phyloP scores from a whole-genome alignment of 1,284 basidiomycete species.

The Amylostereum chailletii region DNA sequence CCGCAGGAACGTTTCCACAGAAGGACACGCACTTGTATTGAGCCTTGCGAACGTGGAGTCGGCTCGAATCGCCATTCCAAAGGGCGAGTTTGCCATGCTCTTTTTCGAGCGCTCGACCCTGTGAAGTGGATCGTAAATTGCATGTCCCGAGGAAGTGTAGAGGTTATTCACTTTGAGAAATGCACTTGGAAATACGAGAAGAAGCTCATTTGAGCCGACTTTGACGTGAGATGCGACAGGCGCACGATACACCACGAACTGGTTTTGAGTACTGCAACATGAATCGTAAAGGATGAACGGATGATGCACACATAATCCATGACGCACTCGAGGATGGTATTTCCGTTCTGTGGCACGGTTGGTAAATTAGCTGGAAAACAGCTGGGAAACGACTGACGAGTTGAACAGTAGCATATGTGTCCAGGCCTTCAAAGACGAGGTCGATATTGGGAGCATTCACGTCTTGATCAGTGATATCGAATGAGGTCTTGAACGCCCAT shows the following conservation, averaged over 20 bases:
- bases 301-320: conserved; percentile 1
- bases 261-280: conserved; percentile 52
- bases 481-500: conserved; percentile 76
- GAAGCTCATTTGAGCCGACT: conserved; percentile 56
- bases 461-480: conserved; percentile 44
- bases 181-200: conserved; percentile 67
- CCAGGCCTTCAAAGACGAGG: conserved; percentile 80
- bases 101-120: conserved; percentile 64
- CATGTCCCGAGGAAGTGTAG: not conserved
- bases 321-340: conserved; percentile 51
- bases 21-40: conserved; percentile 64
- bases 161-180: conserved; percentile 50
- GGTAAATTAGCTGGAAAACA: not conserved
- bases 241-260: conserved; percentile 68
- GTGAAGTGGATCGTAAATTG: not conserved
- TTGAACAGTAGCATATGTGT: conserved; percentile 70
- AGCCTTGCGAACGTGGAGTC: conserved; percentile 83
- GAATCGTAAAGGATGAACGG: not conserved
- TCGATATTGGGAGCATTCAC: conserved; percentile 46
- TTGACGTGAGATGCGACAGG: conserved; percentile 46
- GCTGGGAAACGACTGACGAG: conserved; percentile 39
- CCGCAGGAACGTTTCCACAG: not conserved
- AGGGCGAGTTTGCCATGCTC: conserved; percentile 48
- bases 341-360: conserved; percentile 48
- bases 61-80: conserved; percentile 85